Base-by-base conservation (phyloP, 2,329 filamentous ascomycete genomes). In the Geosmithia morbida region DNA sequence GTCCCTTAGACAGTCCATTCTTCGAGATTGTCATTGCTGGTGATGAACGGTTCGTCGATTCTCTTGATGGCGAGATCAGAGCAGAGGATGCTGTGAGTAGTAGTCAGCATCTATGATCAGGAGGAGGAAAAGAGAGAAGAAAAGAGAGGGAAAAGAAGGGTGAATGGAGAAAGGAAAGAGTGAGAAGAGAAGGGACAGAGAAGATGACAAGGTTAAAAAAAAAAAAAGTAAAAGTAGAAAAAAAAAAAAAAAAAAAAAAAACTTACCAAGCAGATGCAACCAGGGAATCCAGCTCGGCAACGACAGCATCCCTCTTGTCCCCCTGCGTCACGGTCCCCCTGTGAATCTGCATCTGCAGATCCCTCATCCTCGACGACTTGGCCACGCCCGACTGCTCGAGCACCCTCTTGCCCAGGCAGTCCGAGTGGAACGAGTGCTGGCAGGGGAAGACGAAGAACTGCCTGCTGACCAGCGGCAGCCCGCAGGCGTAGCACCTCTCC, bases 391-490 rank as follows among this genome's bases (percentile, higher is more conserved):
- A 81, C 53, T 87, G 82, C 61, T 90, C 85, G 47, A 96, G 74
- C 1, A 97, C 87, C 59, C 84, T 85, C 56, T 79, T 82, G 0
- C 87, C 90, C 45, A 98, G 67, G 61, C 92, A 98, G 61, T 98
- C 92, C 41, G 86, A 90, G 63, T 98, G 92, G 59, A 98, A 98
- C 3, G 89, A 86, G 65, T 98, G 92, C 68, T 98, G 92, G 63
- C 92, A 98, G 0, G 92, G 92, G 55, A 98, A 98, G 17, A 98
- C 92, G 56, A 97, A 98, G 66, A 98, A 98, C 57, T 96, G 89
- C 47, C 89, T 70, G 58, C 85, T 89, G 16, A 98, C 72, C 47
- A 98, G 67, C 10, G 92, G 92, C 48, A 97, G 66, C 0, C 81
- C 79, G 59, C 92, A 98, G 2, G 84, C 79, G 66, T 90, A 94